Evolutionary conservation across 257 asterid genomes (phyloP).

Genomic region (Hygrophila difformis): DNA sequence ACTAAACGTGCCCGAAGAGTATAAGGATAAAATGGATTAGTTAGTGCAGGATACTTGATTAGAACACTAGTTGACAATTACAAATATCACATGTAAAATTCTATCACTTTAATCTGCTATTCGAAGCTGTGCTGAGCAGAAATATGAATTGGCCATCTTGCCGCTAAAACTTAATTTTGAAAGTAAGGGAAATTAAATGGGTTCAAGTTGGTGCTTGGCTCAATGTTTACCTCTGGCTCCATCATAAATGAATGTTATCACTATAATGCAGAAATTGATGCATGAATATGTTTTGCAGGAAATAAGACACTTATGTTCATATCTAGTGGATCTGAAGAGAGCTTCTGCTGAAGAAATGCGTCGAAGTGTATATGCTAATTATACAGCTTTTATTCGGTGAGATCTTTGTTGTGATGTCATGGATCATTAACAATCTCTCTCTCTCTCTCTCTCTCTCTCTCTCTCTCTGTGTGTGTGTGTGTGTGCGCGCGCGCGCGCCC

Average conservation of each 20-base stretch:
- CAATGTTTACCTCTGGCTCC: slow-evolving; percentile 9
- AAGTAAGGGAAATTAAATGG: slow-evolving; percentile 11
- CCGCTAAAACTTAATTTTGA: slow-evolving; percentile 6
- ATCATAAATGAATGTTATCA: background rate
- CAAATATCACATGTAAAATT: no score
- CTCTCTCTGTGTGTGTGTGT: no score
- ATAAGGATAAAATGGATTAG: slow-evolving; percentile 12
- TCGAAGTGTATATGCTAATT: slow-evolving; percentile 92
- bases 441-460: background rate
- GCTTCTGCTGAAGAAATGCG: slow-evolving; percentile 99
- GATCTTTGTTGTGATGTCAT: slow-evolving; percentile 18
- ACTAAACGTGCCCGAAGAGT: no score
- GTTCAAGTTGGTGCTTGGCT: slow-evolving; percentile 11
- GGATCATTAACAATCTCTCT: slow-evolving; percentile 1
- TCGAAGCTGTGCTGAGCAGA: background rate
- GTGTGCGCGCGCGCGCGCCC: no score
- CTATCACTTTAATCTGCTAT: slow-evolving; percentile 9
- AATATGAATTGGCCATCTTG: slow-evolving; percentile 6
- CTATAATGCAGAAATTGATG: slow-evolving; percentile 15
- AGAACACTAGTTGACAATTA: no score
- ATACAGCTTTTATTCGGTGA: slow-evolving; percentile 95
- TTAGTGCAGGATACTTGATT: no score
- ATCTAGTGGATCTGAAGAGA: slow-evolving; percentile 87
- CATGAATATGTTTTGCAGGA: slow-evolving; percentile 45
- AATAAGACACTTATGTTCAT: slow-evolving; percentile 85